Evolutionary conservation across 1,139 yeast genomes (phyloP).

Genomic region (Debaryomycetaceae sp.): DNA sequence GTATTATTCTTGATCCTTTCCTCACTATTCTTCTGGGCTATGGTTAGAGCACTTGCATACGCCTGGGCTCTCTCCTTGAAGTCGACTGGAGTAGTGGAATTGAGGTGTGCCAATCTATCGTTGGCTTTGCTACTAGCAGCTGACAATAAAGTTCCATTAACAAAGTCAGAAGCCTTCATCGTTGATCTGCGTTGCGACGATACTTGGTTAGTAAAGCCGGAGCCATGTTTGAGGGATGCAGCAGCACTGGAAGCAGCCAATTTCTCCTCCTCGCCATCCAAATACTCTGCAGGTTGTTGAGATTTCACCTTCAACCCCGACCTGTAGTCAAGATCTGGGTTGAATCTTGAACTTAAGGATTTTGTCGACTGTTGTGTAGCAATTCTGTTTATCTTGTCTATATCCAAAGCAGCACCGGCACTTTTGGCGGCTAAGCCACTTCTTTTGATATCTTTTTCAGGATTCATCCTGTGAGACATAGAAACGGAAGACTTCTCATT

Average conservation of each 20-base stretch:
- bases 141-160: slow-evolving; percentile 54
- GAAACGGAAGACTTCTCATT: slow-evolving; percentile 39
- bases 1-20: slow-evolving; percentile 47
- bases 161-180: slow-evolving; percentile 41
- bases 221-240: slow-evolving; percentile 33
- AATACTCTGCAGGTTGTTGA: slow-evolving; percentile 22
- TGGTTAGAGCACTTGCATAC: slow-evolving; percentile 47
- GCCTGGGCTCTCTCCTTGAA: slow-evolving; percentile 41
- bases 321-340: slow-evolving; percentile 43
- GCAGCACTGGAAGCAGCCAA: slow-evolving; percentile 41
- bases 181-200: slow-evolving; percentile 28
- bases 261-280: slow-evolving; percentile 27
- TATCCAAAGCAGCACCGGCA: slow-evolving; percentile 30
- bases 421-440: slow-evolving; percentile 43
- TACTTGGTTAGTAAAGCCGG: slow-evolving; percentile 19
- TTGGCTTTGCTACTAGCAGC: slow-evolving; percentile 62
- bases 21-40: slow-evolving; percentile 66
- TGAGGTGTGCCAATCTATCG: slow-evolving; percentile 42
- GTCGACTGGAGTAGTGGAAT: slow-evolving; percentile 28
- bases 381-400: slow-evolving; percentile 38
- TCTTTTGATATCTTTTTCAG: slow-evolving; percentile 38
- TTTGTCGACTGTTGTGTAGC: slow-evolving; percentile 44
- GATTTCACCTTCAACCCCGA: slow-evolving; percentile 30
- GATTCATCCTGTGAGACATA: slow-evolving; percentile 48
- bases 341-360: slow-evolving; percentile 41